These are phyloP conservation scores for Striga asiatica DNA, from an alignment of 257 asterid genomes.

Conservation along the genomic window DNA sequence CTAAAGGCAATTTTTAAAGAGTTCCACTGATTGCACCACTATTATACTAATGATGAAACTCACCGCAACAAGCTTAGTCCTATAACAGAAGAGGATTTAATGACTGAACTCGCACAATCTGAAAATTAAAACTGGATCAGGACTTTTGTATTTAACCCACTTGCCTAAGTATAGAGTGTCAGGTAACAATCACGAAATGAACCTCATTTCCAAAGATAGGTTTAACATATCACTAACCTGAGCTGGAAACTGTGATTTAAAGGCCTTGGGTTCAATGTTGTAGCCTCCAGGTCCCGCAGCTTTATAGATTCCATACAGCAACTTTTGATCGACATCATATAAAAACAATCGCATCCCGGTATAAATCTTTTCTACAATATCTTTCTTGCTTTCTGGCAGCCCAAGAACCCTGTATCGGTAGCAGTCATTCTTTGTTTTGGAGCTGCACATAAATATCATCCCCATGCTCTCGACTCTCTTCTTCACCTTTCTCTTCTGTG, in stretches of 20 bases:
- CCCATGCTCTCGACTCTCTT: slow-evolving; percentile 74
- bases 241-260: slow-evolving; percentile 80
- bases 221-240: slow-evolving; percentile 52
- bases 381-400: slow-evolving; percentile 77
- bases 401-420: slow-evolving; percentile 69
- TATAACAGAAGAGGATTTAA: no score
- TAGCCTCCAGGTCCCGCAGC: slow-evolving; percentile 83
- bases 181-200: no score
- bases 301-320: slow-evolving; percentile 84
- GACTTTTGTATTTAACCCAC: not conserved
- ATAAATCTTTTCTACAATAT: slow-evolving; percentile 56
- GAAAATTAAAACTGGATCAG: no score
- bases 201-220: no score
- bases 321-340: slow-evolving; percentile 60
- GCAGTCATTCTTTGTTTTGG: slow-evolving; percentile 78
- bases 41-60: no score
- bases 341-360: slow-evolving; percentile 82
- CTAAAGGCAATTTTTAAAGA: no score
- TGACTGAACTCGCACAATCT: no score
- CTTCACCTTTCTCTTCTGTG: slow-evolving; percentile 27
- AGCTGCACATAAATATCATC: slow-evolving; percentile 89
- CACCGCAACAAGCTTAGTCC: no score
- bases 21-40: no score
- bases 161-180: not conserved
- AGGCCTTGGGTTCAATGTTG: slow-evolving; percentile 78